These are phyloP conservation scores for Penicillium maclennaniae DNA, from an alignment of 495 filamentous ascomycete species.

Conservation along the genomic window DNA sequence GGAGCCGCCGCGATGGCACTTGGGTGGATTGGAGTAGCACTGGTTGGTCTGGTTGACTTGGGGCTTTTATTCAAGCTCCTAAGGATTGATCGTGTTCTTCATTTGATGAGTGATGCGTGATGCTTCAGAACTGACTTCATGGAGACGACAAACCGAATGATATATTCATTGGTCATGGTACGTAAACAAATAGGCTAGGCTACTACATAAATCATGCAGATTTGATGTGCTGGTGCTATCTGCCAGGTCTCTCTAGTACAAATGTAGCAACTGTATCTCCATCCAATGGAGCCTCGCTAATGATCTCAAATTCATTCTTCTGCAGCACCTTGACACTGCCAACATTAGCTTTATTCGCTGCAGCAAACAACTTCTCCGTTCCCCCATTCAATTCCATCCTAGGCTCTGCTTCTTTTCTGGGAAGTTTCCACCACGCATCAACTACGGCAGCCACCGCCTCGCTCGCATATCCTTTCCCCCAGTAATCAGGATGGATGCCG, in stretches of 20 bases:
- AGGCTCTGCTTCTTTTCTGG: neutral
- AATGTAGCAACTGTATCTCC: slow-evolving; percentile 19
- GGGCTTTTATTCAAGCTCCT: neutral
- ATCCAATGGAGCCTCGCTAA: slow-evolving; percentile 11
- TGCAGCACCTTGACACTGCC: slow-evolving; percentile 24
- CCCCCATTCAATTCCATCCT: neutral
- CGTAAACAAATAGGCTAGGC: no score
- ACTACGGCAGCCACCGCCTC: slow-evolving; percentile 21
- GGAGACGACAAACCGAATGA: no score
- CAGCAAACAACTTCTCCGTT: slow-evolving; percentile 20
- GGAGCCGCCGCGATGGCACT: slow-evolving; percentile 11
- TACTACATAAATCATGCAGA: no score
- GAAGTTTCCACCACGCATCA: slow-evolving; percentile 25
- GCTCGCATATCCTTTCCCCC: slow-evolving; percentile 19
- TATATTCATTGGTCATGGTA: no score
- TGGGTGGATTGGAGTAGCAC: slow-evolving; percentile 11
- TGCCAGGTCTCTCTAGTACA: slow-evolving; percentile 4
- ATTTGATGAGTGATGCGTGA: no score
- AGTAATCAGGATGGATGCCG: slow-evolving; percentile 24
- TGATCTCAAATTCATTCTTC: slow-evolving; percentile 17
- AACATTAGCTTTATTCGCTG: slow-evolving; percentile 20
- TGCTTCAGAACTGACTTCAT: no score
- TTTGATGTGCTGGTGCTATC: neutral
- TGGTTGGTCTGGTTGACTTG: neutral
- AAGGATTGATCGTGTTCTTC: slow-evolving; percentile 1